Base-by-base conservation (phyloP, 2,329 filamentous ascomycete genomes). In the Pseudogymnoascus destructans region DNA sequence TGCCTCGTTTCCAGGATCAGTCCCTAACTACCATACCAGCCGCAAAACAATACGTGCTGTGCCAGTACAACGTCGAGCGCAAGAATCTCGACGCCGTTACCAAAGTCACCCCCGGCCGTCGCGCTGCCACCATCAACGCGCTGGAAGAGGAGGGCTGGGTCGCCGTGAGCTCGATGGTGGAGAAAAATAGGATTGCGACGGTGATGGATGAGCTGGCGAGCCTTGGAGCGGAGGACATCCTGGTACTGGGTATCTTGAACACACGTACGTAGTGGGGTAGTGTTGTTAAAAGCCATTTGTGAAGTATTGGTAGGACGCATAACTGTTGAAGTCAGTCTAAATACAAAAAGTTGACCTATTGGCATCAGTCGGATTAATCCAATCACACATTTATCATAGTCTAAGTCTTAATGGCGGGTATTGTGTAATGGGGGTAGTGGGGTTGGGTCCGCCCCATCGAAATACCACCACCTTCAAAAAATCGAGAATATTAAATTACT, bases 61-160 rank as follows among this genome's bases (percentile, higher is more conserved):
- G 93, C 76, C 90, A 95, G 69, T 98, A 97, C 79, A 98, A 98
- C 74, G 82, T 97, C 60, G 80, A 87, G 65, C 83, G 91, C 61
- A 70, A 73, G 54, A 79, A 81, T 58, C 80, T 98, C 59, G 68
- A 77, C 6, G 74, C 76, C 30, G 91, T 87, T 7, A 81, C 79
- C 52, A 79, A 79, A 65, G 87, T 97, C 69, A 96, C 93, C 0
- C 93, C 93, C 0, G 93, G 93, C 62, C 95, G 93, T 75, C 86
- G 93, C 56, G 91, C 93, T 1, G 89, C 93, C 2, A 97, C 92
- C 1, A 79, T 97, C 65, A 96, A 87, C n/a, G 77, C 86, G 13
- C 77, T 98, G 2, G 92, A 96, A 64, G 87, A 89, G 68, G 82
- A 89, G 59, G 87, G 85, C 58, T 97, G 92, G 92, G 89, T 96